Evolutionary conservation across 495 filamentous ascomycete genomes (phyloP).

Genomic region (Aspergillus diversus): DNA sequence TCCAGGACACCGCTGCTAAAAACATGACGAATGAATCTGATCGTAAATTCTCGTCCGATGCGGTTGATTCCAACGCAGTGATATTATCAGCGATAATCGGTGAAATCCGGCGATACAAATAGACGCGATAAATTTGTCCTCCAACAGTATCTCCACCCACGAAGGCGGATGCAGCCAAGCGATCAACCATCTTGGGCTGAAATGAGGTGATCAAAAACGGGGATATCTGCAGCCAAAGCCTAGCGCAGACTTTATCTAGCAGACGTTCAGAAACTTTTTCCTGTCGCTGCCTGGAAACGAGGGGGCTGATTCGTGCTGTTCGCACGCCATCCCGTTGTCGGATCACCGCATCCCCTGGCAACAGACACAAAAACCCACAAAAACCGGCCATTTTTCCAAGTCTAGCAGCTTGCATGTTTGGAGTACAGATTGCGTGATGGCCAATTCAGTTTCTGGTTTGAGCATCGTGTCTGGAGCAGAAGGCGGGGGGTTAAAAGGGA

Average conservation of each 20-base stretch:
- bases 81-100: too few species aligned
- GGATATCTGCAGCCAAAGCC: background rate
- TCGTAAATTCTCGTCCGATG: too few species aligned
- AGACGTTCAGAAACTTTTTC: background rate
- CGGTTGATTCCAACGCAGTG: too few species aligned
- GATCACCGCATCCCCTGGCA: slow-evolving; percentile 1
- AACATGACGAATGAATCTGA: too few species aligned
- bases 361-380: background rate
- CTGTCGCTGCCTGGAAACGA: background rate
- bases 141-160: too few species aligned
- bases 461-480: too few species aligned
- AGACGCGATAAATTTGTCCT: too few species aligned
- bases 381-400: background rate
- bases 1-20: too few species aligned
- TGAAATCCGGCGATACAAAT: too few species aligned
- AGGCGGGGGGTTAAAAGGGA: too few species aligned
- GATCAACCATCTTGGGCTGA: background rate
- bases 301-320: background rate
- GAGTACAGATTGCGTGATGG: slow-evolving; percentile 14
- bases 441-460: too few species aligned
- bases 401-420: slow-evolving; percentile 10
- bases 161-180: background rate
- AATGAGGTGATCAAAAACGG: background rate
- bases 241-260: background rate
- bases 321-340: slow-evolving; percentile 17